These are phyloP conservation scores for Trypanosoma mega DNA, from an alignment of 208 protist genomes.

Conservation along the genomic window DNA sequence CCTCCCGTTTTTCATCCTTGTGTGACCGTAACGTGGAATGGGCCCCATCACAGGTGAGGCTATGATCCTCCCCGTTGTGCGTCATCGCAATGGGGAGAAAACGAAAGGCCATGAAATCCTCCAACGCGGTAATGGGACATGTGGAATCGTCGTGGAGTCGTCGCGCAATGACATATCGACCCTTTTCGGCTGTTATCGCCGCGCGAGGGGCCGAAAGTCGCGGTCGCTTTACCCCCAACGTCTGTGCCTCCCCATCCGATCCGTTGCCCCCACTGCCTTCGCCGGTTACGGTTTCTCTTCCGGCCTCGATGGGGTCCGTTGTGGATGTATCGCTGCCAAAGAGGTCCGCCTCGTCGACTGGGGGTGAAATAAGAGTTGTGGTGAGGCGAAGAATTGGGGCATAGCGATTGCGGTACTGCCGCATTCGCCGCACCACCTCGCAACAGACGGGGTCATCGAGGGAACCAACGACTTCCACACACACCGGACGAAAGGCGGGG, in stretches of 20 bases:
- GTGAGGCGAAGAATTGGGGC: constrained; percentile 54
- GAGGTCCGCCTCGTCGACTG: constrained; percentile 34
- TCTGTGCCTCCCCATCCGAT: background rate
- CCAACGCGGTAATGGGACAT: constrained; percentile 20
- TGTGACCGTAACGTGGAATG: background rate
- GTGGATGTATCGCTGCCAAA: constrained; percentile 28
- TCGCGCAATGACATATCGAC: constrained; percentile 14
- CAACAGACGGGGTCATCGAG: constrained; percentile 40
- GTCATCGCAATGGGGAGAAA: constrained; percentile 58
- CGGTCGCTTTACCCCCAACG: background rate
- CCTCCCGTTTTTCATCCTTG: background rate
- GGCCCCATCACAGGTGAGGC: background rate
- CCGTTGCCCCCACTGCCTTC: background rate
- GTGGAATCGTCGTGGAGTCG: constrained; percentile 18
- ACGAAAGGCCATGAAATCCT: constrained; percentile 65
- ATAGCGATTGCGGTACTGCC: constrained; percentile 66
- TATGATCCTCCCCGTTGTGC: constrained; percentile 36
- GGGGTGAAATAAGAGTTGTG: constrained; percentile 39
- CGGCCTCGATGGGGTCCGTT: background rate
- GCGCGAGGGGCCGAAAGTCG: constrained; percentile 15
- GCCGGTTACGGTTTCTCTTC: background rate
- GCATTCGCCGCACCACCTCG: constrained; percentile 40
- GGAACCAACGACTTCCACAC: constrained; percentile 53
- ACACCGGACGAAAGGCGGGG: constrained; percentile 20
- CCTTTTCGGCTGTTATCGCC: constrained; percentile 15